Evolutionary conservation across 2,329 filamentous ascomycete genomes (phyloP).

Genomic region (Didymella exigua): DNA sequence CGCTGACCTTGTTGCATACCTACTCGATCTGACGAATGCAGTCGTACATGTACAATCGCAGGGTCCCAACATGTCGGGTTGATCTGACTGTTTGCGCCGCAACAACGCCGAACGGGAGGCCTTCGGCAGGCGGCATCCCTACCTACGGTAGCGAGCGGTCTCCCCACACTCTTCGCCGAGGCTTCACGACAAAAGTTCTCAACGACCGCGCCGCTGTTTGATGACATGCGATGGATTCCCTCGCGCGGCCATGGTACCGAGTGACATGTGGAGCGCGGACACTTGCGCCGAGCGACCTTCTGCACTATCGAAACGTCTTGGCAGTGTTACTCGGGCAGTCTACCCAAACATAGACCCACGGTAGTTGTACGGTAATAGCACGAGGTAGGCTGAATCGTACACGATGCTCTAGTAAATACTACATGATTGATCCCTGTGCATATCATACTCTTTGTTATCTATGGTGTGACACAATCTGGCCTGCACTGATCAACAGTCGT

Average conservation of each 20-base stretch:
- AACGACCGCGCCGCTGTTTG: background rate
- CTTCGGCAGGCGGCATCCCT: slow-evolving; percentile 7
- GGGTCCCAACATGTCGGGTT: slow-evolving; percentile 7
- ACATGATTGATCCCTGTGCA: slow-evolving; percentile 9
- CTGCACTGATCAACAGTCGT: slow-evolving; percentile 7
- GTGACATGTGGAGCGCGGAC: slow-evolving; percentile 5
- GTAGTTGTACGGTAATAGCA: slow-evolving; percentile 8
- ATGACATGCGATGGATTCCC: slow-evolving; percentile 2
- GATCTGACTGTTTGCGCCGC: background rate
- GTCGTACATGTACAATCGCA: slow-evolving; percentile 2
- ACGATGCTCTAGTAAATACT: slow-evolving; percentile 10
- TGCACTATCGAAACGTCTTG: slow-evolving; percentile 17
- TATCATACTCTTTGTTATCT: slow-evolving; percentile 6
- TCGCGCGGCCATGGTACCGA: background rate
- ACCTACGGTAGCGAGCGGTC: slow-evolving; percentile 9
- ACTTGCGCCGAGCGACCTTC: background rate
- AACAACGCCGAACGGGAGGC: slow-evolving; percentile 6
- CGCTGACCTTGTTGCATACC: background rate
- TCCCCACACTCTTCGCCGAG: slow-evolving; percentile 12
- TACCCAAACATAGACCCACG: slow-evolving; percentile 1
- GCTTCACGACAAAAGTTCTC: background rate
- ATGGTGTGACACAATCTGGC: slow-evolving; percentile 6
- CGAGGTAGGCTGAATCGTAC: slow-evolving; percentile 7
- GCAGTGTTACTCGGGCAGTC: background rate
- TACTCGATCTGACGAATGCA: background rate